Base-by-base conservation (phyloP, 2,329 filamentous ascomycete species). In the Venturia asperata region DNA sequence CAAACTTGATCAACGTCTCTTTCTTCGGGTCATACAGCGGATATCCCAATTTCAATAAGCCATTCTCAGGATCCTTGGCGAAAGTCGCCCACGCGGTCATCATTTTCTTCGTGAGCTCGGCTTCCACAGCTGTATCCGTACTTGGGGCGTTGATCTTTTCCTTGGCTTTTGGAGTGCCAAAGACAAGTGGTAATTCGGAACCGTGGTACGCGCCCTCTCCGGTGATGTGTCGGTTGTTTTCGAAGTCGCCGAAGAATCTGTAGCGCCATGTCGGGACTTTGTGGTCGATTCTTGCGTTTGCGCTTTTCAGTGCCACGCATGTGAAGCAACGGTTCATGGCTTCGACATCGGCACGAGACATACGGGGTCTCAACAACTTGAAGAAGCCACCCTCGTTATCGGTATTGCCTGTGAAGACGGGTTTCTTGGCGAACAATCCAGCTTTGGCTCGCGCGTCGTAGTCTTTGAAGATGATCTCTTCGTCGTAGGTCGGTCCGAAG, bases 21-120 rank as follows among this genome's bases (percentile, higher is more conserved):
- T 37, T 61, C 39, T 34, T 37, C 21, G 65, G 47, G 37, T 66
- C 65, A 41, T 66, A 66, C 15, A 7, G n/a, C 6, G 65, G 65
- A 11, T 63, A 66, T 24, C 63, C 63, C 7, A 66, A 47, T 21
- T 60, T 61, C 63, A 17, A 30, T 11, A 66, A 42, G 13, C 52
- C 60, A 41, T 66, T 64, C 42, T 39, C 64, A 24, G 64, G 64
- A 64, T 66, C 64, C 37, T 66, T 66, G 21, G 64, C 64, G 41
- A 66, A 66, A 9, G 27, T 49, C 1, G 60, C 55, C 64, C 64
- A 66, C 5, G 64, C 64, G 19, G 30, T 56, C 64, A 64, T 66
- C 60, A 61, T 61, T 9, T 27, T 42, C 60, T 61, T 42, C 3
- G 42, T 45, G 9, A 61, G 42, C n/a, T 41, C 42, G 37, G 60